Evolutionary conservation across 345 rosid genomes (phyloP).

Genomic region (Gossypium sturtianum): DNA sequence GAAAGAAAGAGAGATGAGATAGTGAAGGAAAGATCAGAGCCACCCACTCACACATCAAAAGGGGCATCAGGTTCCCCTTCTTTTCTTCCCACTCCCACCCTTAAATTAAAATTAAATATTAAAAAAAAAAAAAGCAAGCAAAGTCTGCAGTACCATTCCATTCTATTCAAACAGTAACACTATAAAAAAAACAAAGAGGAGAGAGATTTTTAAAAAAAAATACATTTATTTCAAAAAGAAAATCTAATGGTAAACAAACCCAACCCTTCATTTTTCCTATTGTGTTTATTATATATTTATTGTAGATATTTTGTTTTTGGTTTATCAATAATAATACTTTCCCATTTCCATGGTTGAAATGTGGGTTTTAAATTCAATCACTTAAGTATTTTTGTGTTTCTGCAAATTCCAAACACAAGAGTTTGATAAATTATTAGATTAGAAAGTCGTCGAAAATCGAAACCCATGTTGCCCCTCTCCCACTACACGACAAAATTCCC

Average conservation of each 20-base stretch:
- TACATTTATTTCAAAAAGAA: too few relatives aligned
- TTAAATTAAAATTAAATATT: neutral
- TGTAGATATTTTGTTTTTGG: neutral
- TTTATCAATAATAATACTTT: neutral
- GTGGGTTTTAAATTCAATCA: constrained; percentile 12
- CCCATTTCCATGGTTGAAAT: neutral
- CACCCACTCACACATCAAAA: constrained; percentile 69
- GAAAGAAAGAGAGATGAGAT: neutral
- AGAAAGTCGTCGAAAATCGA: neutral
- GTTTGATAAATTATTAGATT: neutral
- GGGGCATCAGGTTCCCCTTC: constrained; percentile 38
- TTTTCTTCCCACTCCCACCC: neutral
- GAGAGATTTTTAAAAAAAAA: neutral
- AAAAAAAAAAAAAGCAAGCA: neutral
- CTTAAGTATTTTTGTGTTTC: neutral
- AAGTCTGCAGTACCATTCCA: neutral
- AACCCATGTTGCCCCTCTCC: neutral
- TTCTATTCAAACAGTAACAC: neutral
- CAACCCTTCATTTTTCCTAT: constrained; percentile 3
- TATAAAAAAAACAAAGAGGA: neutral
- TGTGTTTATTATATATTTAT: constrained; percentile 23
- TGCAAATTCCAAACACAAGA: neutral
- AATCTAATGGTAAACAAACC: too few relatives aligned
- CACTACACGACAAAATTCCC: constrained; percentile 20
- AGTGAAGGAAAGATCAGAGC: constrained; percentile 29